These are phyloP conservation scores for Solanum paucissectum DNA, from an alignment of 257 asterid species.

Conservation along the genomic window DNA sequence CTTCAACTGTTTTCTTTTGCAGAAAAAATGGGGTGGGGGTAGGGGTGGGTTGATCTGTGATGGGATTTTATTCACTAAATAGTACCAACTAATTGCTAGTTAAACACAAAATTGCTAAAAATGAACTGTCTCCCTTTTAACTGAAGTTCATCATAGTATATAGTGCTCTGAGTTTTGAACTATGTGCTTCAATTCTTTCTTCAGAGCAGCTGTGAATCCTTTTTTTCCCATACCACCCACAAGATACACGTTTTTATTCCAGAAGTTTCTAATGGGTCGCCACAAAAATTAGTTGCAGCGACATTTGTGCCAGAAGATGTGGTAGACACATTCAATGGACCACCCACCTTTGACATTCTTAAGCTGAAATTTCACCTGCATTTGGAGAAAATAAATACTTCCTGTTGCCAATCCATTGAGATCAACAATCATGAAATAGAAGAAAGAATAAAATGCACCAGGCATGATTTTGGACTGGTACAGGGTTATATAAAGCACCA, in stretches of 20 bases:
- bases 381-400: background rate
- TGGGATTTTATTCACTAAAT: background rate
- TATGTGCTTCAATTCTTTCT: background rate
- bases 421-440: background rate
- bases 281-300: slow-evolving; percentile 49
- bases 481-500: background rate
- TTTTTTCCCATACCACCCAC: background rate
- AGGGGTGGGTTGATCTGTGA: background rate
- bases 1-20: background rate
- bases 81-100: background rate
- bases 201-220: background rate
- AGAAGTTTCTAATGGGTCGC: slow-evolving; percentile 38
- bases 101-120: background rate
- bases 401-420: background rate
- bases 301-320: slow-evolving; percentile 45
- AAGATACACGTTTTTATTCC: background rate
- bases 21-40: too few species aligned
- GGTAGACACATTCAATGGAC: slow-evolving; percentile 56
- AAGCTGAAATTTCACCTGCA: slow-evolving; percentile 77
- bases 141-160: background rate
- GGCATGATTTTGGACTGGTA: background rate
- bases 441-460: background rate
- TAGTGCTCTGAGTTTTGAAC: background rate
- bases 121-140: background rate
- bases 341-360: slow-evolving; percentile 67